Percentiles rank a stretch among this genome's conserved stretches.
phyloP scores from a whole-genome alignment of 371 early-diverging fungal species.

The Smittium culicis region DNA sequence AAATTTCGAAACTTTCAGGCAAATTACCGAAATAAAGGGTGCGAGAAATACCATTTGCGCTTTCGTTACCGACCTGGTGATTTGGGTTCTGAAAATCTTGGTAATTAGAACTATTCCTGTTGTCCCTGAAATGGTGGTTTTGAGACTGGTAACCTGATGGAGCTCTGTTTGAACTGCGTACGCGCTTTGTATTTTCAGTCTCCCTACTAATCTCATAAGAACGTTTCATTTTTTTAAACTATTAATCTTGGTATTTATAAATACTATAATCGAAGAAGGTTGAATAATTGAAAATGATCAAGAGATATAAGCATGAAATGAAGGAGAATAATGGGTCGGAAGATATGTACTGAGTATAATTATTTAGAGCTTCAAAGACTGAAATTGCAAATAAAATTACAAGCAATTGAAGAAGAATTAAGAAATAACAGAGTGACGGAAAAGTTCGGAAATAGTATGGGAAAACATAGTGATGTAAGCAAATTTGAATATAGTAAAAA shows the following conservation, averaged over 20 bases:
- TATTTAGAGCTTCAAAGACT: background rate
- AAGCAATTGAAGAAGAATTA: background rate
- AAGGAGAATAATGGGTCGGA: background rate
- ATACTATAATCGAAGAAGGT: too few relatives aligned
- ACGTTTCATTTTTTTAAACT: background rate
- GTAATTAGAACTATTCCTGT: background rate
- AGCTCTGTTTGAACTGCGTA: background rate
- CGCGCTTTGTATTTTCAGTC: background rate
- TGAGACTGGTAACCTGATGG: background rate
- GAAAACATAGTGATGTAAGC: background rate
- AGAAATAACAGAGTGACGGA: background rate
- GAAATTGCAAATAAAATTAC: background rate
- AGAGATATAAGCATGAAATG: background rate
- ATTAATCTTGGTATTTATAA: background rate
- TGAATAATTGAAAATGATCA: background rate
- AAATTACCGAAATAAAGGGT: conserved; percentile 11
- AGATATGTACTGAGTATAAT: background rate
- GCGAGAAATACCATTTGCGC: conserved; percentile 8
- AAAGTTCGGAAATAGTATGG: background rate
- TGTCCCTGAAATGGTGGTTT: background rate
- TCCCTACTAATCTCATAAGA: background rate
- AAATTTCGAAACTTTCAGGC: conserved; percentile 1
- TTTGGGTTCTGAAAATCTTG: background rate
- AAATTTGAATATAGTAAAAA: background rate
- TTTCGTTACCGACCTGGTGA: conserved; percentile 7